Conservation (phyloP, 2,329 filamentous ascomycete species). For the Ceratocystis colombiana region DNA sequence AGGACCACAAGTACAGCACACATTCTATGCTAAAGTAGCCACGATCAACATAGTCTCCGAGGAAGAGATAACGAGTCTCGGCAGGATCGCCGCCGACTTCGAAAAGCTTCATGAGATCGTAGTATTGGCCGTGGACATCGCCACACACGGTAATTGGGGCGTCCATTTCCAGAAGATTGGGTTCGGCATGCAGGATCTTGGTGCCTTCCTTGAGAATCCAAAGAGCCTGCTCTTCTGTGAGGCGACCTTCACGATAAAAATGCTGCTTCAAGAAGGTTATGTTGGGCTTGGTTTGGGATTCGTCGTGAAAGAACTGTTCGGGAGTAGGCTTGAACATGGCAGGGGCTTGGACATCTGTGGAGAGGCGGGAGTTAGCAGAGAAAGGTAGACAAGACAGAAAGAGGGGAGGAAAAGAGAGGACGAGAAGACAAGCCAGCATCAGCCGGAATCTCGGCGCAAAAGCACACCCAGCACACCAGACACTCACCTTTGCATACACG, state of each 20-base stretch:
- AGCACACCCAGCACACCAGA: too few species aligned
- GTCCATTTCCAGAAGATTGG: slow-evolving; percentile 97
- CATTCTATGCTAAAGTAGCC: slow-evolving; percentile 99
- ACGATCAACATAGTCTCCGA: slow-evolving; percentile 95
- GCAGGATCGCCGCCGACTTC: slow-evolving; percentile 95
- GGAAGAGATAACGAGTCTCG: slow-evolving; percentile 91
- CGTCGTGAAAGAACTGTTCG: slow-evolving; percentile 86
- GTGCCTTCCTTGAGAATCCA: slow-evolving; percentile 88
- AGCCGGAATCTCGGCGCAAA: too few species aligned
- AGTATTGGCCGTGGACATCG: slow-evolving; percentile 98
- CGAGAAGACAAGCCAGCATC: too few species aligned
- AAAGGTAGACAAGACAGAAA: background rate
- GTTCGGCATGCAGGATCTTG: slow-evolving; percentile 77
- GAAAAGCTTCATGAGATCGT: slow-evolving; percentile 98
- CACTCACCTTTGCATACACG: slow-evolving; percentile 90
- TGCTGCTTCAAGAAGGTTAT: slow-evolving; percentile 94
- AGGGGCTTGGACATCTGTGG: slow-evolving; percentile 86
- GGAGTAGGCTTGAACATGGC: slow-evolving; percentile 86
- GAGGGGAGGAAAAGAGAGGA: slow-evolving; percentile 18
- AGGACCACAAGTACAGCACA: slow-evolving; percentile 90
- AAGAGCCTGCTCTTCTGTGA: slow-evolving; percentile 94
- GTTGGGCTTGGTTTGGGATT: slow-evolving; percentile 78
- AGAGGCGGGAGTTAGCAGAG: slow-evolving; percentile 26
- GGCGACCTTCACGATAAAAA: slow-evolving; percentile 91
- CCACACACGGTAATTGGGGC: slow-evolving; percentile 97